Evolutionary conservation across 2,329 filamentous ascomycete species (phyloP), one percentile per base, ranked within the genome.

Genomic region (Metarhizium album): DNA sequence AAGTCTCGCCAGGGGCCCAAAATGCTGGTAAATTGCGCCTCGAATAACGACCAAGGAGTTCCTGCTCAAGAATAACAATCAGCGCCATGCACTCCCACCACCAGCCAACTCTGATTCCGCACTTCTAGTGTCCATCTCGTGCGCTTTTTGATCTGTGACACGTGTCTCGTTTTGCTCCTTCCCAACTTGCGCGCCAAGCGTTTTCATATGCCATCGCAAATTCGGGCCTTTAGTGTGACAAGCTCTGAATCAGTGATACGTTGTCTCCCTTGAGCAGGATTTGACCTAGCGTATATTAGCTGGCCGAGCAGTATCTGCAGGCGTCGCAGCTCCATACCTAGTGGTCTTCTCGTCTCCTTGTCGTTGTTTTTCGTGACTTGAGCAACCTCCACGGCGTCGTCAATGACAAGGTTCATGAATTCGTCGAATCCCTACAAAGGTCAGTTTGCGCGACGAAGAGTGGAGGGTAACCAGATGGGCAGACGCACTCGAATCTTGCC

Each of bases 391-490:
- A 96, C 82, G 29, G 93, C 93, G 61, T 98, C 90, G 64, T 98
- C 93, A 58, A 95, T 80, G 38, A 97, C 93, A 47, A 98, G 76
- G 73, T 98, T 98, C 90, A 98, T 96, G 73, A 97, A 98, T 70
- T 98, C 93, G 67, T 98, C 93, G 59, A 98, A 98, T 14, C 93
- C 90, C 90, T 95, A 4, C 18, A 18, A 16, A 3, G 16, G 49
- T 51, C 47, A 52, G 49, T 40, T 24, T 42, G 5, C n/a, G 7
- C 20, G 40, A 8, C 18, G 14, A 9, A 3, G 14, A 24, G 24
- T 4, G 31, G 18, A 11, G 13, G 2, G 4, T 13, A 5, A 6
- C 4, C 35, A 40, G 16, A 8, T 14, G 4, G 4, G 27, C n/a
- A 3, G 31, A 69, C 83, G 56, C 69, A 95, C 91, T 63, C 93